phyloP scores from a whole-genome alignment of 2,329 filamentous ascomycete species.

The Diaporthe helianthi region DNA sequence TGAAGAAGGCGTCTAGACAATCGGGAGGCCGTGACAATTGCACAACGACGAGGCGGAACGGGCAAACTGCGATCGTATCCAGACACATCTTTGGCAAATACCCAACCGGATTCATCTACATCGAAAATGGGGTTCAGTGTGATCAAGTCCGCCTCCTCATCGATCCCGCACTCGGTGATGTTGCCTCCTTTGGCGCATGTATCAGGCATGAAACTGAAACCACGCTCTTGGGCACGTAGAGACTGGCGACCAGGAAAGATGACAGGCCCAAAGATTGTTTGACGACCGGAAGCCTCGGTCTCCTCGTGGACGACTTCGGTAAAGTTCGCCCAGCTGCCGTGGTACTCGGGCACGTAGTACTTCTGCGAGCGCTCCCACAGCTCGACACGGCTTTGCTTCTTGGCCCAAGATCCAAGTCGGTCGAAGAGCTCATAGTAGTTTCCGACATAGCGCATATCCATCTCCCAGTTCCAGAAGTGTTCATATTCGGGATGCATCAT shows the following conservation, averaged over 20 bases:
- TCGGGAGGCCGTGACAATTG: constrained; percentile 75
- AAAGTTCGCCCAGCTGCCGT: constrained; percentile 78
- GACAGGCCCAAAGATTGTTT: constrained; percentile 75
- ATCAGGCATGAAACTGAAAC: constrained; percentile 60
- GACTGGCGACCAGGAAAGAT: constrained; percentile 55
- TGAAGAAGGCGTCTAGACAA: constrained; percentile 70
- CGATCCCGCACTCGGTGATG: constrained; percentile 65
- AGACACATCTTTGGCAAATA: constrained; percentile 73
- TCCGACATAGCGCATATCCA: constrained; percentile 71
- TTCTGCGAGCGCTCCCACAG: constrained; percentile 80
- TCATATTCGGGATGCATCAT: constrained; percentile 69
- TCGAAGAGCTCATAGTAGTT: constrained; percentile 78
- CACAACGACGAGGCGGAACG: constrained; percentile 70
- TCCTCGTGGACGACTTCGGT: constrained; percentile 68
- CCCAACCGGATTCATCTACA: constrained; percentile 73
- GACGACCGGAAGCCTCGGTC: constrained; percentile 56
- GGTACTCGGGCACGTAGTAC: constrained; percentile 76
- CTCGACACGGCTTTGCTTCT: constrained; percentile 71
- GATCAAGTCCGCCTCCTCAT: constrained; percentile 77
- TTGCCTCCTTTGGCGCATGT: constrained; percentile 62
- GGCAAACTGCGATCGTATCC: constrained; percentile 64
- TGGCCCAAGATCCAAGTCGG: constrained; percentile 70
- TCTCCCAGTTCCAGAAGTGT: constrained; percentile 75
- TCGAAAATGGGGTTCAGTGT: constrained; percentile 81
- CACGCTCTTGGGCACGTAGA: constrained; percentile 59